These are phyloP conservation scores for Xylaria intraflava DNA, from an alignment of 495 filamentous ascomycete species.

Conservation along the genomic window DNA sequence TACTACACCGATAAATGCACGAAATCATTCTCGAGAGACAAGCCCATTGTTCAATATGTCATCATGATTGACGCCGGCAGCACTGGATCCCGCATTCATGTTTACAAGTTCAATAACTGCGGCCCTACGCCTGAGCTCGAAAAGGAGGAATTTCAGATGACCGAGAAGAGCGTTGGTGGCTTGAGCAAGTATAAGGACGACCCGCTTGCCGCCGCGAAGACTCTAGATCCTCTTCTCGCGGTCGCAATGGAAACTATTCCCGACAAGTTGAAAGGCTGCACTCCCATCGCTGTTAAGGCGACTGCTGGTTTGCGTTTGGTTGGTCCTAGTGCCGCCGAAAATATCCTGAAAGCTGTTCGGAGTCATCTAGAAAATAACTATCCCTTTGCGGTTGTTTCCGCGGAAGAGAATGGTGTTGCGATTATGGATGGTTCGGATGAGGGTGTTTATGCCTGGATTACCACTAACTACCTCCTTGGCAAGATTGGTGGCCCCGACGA, in stretches of 20 bases:
- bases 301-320: slow-evolving; percentile 87
- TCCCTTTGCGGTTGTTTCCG: slow-evolving; percentile 87
- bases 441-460: slow-evolving; percentile 99
- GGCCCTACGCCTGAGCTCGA: slow-evolving; percentile 92
- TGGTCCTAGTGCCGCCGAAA: slow-evolving; percentile 70
- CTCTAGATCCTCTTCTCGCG: slow-evolving; percentile 79
- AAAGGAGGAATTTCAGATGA: slow-evolving; percentile 84
- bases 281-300: slow-evolving; percentile 90
- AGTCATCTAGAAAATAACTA: slow-evolving; percentile 77
- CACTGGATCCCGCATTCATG: slow-evolving; percentile 95
- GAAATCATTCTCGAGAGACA: slow-evolving; percentile 71
- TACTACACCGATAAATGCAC: slow-evolving; percentile 66
- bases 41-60: slow-evolving; percentile 93
- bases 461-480: slow-evolving; percentile 92
- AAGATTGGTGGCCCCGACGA: slow-evolving; percentile 93
- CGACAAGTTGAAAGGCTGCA: slow-evolving; percentile 77
- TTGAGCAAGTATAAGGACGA: slow-evolving; percentile 80
- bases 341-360: slow-evolving; percentile 82
- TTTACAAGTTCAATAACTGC: slow-evolving; percentile 99
- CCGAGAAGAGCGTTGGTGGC: slow-evolving; percentile 71
- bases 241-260: slow-evolving; percentile 78
- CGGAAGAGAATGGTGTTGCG: slow-evolving; percentile 75
- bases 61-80: slow-evolving; percentile 98
- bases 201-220: slow-evolving; percentile 80
- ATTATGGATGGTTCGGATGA: slow-evolving; percentile 97